These are phyloP conservation scores for Spathaspora girioi DNA, from an alignment of 805 yeast species.

Conservation along the genomic window DNA sequence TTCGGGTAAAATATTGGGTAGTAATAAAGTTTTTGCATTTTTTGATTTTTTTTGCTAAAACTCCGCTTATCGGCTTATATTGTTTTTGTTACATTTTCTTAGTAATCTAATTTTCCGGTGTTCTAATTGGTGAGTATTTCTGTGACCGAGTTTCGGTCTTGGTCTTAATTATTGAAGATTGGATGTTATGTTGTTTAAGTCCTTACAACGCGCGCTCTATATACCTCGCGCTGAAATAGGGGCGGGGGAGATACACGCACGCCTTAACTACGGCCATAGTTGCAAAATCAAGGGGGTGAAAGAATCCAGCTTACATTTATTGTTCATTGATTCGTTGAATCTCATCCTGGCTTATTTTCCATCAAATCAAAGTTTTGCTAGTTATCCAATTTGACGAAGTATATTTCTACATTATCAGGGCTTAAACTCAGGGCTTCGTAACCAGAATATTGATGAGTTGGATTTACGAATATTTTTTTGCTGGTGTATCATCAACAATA, in stretches of 20 bases:
- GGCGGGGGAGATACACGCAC: too few relatives aligned
- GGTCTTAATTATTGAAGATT: neutral
- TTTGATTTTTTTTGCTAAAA: neutral
- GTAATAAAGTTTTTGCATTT: neutral
- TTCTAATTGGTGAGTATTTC: slow-evolving; percentile 2
- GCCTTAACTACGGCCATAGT: too few relatives aligned
- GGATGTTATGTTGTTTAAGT: neutral
- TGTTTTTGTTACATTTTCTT: neutral
- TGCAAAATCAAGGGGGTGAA: too few relatives aligned
- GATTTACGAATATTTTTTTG: too few relatives aligned
- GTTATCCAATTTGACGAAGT: too few relatives aligned
- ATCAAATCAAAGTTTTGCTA: neutral
- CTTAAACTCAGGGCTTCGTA: too few relatives aligned
- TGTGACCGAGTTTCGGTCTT: slow-evolving; percentile 7
- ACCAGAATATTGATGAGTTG: too few relatives aligned
- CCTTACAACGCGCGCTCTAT: too few relatives aligned
- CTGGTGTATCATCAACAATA: too few relatives aligned
- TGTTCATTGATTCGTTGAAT: neutral
- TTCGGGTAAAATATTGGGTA: neutral
- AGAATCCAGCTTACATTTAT: neutral
- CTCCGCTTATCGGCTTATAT: slow-evolving; percentile 1
- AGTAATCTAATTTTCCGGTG: neutral
- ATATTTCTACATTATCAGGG: too few relatives aligned
- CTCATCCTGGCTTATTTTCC: neutral
- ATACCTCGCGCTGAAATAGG: too few relatives aligned